These are phyloP conservation scores for Scedosporium minutisporum DNA, from an alignment of 2,329 filamentous ascomycete species.

Conservation along the genomic window DNA sequence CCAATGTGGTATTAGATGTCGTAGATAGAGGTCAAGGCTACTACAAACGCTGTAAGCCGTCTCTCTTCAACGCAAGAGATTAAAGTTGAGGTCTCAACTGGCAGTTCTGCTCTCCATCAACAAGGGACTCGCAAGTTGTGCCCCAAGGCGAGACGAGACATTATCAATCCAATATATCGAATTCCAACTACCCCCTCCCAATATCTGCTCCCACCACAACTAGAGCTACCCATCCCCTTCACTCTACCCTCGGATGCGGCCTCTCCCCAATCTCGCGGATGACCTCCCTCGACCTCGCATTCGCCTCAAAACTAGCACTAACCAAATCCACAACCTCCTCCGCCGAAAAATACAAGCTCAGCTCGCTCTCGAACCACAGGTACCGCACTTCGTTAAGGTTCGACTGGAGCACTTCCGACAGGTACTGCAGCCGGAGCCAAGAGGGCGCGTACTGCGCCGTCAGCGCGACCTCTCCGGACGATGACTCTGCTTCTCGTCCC, in stretches of 20 bases:
- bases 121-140: too few species aligned
- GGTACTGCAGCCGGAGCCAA: conserved; percentile 56
- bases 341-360: conserved; percentile 52
- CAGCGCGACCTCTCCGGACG: conserved; percentile 34
- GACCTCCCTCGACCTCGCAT: conserved; percentile 46
- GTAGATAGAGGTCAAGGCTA: too few species aligned
- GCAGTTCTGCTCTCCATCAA: too few species aligned
- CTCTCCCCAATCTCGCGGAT: conserved; percentile 47
- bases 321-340: conserved; percentile 55
- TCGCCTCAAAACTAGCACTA: conserved; percentile 54
- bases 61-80: too few species aligned
- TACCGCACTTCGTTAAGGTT: conserved; percentile 54
- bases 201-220: too few species aligned
- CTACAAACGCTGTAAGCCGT: too few species aligned
- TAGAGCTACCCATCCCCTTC: neutral
- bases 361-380: conserved; percentile 56
- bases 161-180: too few species aligned
- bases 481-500: conserved; percentile 12
- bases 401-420: conserved; percentile 56
- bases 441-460: conserved; percentile 52
- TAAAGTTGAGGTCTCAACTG: too few species aligned
- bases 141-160: too few species aligned
- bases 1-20: too few species aligned
- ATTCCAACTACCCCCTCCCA: too few species aligned
- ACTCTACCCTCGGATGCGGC: conserved; percentile 27